A percentile compares a stretch with the other conserved stretches of the same genome.
Evolutionary conservation across 345 rosid species (phyloP).

Genomic region (Kernera saxatilis): DNA sequence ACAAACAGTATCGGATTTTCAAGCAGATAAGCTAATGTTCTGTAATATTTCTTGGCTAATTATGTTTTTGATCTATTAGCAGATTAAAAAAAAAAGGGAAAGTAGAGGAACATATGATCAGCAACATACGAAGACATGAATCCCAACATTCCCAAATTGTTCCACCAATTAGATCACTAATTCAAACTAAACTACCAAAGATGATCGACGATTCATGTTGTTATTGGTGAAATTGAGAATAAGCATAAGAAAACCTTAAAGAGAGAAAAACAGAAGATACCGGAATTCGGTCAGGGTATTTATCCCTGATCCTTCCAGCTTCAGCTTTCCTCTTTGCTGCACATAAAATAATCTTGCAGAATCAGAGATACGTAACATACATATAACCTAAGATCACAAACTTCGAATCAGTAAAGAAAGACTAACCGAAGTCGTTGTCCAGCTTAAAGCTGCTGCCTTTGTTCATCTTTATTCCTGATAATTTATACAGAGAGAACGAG

Average conservation of each 20-base stretch:
- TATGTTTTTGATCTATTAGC: too few relatives aligned
- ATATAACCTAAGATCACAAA: background rate
- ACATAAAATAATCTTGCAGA: background rate
- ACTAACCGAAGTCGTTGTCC: slow-evolving; percentile 60
- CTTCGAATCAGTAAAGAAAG: background rate
- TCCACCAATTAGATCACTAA: background rate
- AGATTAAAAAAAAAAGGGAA: too few relatives aligned
- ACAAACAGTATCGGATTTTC: background rate
- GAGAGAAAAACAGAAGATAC: slow-evolving; percentile 31
- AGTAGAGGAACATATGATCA: background rate
- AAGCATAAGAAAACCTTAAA: background rate
- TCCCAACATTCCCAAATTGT: background rate
- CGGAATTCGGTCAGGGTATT: slow-evolving; percentile 71
- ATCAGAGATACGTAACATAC: background rate
- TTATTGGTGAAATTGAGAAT: background rate
- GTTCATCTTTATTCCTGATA: slow-evolving; percentile 33
- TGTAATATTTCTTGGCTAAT: background rate
- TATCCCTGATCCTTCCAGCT: slow-evolving; percentile 65
- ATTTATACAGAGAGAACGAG: background rate
- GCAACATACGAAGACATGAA: background rate
- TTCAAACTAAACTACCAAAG: background rate
- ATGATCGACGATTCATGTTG: background rate
- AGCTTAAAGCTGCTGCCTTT: slow-evolving; percentile 57
- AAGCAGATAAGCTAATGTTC: background rate
- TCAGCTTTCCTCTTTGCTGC: slow-evolving; percentile 69